phyloP scores from a whole-genome alignment of 2,329 filamentous ascomycete species.

The Xylaria sp. region DNA sequence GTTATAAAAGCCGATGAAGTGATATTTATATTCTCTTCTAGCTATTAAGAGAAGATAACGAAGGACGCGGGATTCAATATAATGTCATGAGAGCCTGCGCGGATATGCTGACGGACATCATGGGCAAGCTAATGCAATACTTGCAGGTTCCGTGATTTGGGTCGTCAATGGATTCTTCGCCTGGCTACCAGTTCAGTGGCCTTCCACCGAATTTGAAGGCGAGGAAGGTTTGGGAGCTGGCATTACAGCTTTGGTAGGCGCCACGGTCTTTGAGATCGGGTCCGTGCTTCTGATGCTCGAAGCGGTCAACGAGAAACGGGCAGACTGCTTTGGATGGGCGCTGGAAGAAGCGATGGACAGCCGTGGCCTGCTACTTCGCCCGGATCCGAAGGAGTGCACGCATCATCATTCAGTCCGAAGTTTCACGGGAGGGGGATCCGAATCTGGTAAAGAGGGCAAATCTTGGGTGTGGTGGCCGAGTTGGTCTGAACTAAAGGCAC shows the following conservation, averaged over 20 bases:
- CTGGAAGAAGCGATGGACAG: slow-evolving; percentile 30
- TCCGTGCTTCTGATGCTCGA: slow-evolving; percentile 36
- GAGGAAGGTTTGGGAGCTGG: slow-evolving; percentile 23
- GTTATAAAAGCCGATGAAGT: neutral
- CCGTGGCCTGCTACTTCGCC: slow-evolving; percentile 14
- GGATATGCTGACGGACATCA: neutral
- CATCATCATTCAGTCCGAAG: slow-evolving; percentile 29
- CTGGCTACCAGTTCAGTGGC: slow-evolving; percentile 30
- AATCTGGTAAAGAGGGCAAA: slow-evolving; percentile 5
- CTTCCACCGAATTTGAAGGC: slow-evolving; percentile 28
- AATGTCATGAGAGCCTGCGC: neutral
- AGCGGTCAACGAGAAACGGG: slow-evolving; percentile 33
- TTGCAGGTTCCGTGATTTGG: slow-evolving; percentile 33
- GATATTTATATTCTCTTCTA: neutral
- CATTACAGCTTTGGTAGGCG: slow-evolving; percentile 34
- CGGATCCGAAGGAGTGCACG: slow-evolving; percentile 25
- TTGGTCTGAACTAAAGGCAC: slow-evolving; percentile 30
- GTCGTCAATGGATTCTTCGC: slow-evolving; percentile 37
- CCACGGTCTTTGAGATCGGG: slow-evolving; percentile 36
- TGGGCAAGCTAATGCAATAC: slow-evolving; percentile 1
- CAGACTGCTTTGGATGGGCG: slow-evolving; percentile 36
- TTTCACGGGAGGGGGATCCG: slow-evolving; percentile 1
- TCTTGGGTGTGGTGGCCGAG: slow-evolving; percentile 36
- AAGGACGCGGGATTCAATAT: no score
- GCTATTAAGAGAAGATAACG: neutral